These are phyloP conservation scores for Penicillium soppii DNA, from an alignment of 495 filamentous ascomycete species.

Conservation along the genomic window DNA sequence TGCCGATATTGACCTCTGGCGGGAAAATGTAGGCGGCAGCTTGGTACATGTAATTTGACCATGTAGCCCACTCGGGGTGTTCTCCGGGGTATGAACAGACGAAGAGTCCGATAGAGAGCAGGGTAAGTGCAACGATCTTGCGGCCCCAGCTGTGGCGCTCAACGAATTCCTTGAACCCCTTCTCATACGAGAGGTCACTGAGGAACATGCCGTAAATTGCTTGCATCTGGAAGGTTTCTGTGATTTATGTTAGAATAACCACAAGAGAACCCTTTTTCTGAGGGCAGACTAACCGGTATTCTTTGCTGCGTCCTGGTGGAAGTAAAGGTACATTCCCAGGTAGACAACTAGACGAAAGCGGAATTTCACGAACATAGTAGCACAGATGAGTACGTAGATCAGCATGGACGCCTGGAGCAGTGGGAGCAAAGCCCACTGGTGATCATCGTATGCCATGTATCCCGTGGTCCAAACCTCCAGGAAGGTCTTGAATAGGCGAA, in stretches of 20 bases:
- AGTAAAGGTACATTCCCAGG: conserved; percentile 53
- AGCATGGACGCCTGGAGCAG: conserved; percentile 61
- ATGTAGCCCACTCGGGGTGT: conserved; percentile 55
- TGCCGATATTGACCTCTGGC: conserved; percentile 49
- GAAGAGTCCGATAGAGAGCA: conserved; percentile 62
- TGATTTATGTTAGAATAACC: background rate
- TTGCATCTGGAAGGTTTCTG: conserved; percentile 55
- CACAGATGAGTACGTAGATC: conserved; percentile 57
- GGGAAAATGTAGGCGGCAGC: conserved; percentile 55
- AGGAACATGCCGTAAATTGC: conserved; percentile 65
- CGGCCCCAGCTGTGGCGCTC: conserved; percentile 51
- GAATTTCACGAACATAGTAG: conserved; percentile 57
- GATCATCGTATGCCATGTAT: conserved; percentile 61
- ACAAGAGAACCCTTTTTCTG: too few relatives aligned
- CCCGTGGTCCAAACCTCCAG: conserved; percentile 58
- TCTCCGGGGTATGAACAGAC: conserved; percentile 64
- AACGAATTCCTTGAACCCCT: conserved; percentile 15
- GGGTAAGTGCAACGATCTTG: conserved; percentile 56
- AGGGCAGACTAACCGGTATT: conserved; percentile 26
- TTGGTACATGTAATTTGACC: conserved; percentile 54
- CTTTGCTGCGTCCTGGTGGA: conserved; percentile 44
- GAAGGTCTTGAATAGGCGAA: conserved; percentile 49
- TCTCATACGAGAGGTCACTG: conserved; percentile 48
- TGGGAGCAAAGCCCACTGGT: conserved; percentile 67
- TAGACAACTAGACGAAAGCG: conserved; percentile 55